These are phyloP conservation scores for Umbelopsis vinacea DNA, from an alignment of 192 early-diverging fungal genomes.

Conservation along the genomic window DNA sequence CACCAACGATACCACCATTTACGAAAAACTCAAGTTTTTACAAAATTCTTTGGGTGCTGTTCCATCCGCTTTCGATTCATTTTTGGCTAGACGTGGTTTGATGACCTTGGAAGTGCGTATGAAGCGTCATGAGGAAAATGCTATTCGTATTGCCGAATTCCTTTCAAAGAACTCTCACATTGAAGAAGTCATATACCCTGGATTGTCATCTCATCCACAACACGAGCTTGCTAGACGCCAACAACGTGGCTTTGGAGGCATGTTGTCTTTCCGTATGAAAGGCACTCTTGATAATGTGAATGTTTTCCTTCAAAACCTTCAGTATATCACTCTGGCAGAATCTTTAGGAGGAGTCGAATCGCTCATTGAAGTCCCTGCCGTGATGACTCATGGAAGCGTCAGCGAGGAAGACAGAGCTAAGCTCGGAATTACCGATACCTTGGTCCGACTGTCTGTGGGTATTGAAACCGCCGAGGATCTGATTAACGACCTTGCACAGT, in stretches of 20 bases:
- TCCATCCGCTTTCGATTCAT: conserved; percentile 97
- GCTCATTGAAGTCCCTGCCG: conserved; percentile 89
- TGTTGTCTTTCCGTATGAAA: conserved; percentile 94
- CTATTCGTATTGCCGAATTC: conserved; percentile 79
- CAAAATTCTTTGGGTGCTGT: conserved; percentile 98
- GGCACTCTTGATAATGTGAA: conserved; percentile 81
- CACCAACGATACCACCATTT: conserved; percentile 75
- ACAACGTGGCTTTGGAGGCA: conserved; percentile 93
- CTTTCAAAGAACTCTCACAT: conserved; percentile 76
- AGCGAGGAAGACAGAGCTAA: conserved; percentile 81
- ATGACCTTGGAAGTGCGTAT: conserved; percentile 97
- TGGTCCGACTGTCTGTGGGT: conserved; percentile 93
- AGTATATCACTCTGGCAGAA: conserved; percentile 94
- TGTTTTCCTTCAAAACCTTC: conserved; percentile 77
- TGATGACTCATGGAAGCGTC: conserved; percentile 96
- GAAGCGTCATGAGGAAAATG: conserved; percentile 87
- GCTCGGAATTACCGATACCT: conserved; percentile 91
- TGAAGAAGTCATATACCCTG: conserved; percentile 92
- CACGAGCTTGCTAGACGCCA: conserved; percentile 90
- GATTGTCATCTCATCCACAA: conserved; percentile 87
- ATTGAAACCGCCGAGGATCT: conserved; percentile 92
- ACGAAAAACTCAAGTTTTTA: conserved; percentile 82
- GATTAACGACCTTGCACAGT: conserved; percentile 72
- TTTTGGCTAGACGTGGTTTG: conserved; percentile 90
- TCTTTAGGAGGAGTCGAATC: conserved; percentile 95